A percentile compares a stretch with the other conserved stretches of the same genome.
Conservation (phyloP, 345 rosid genomes). For the Leavenworthia alabamica region DNA sequence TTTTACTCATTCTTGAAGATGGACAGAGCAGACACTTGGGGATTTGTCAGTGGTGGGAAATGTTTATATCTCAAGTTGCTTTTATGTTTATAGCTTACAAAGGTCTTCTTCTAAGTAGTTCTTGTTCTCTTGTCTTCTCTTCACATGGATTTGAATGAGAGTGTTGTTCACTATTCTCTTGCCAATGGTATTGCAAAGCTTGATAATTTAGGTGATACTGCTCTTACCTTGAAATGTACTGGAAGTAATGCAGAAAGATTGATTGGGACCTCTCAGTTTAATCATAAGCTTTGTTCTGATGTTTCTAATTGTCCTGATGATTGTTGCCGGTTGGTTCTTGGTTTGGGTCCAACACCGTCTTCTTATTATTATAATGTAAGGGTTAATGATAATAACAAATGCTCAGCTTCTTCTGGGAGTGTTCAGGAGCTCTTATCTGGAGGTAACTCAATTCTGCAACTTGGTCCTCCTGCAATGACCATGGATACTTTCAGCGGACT, state of each 20-base stretch:
- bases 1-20: constrained; percentile 39
- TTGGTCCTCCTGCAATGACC: constrained; percentile 63
- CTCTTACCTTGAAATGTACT: constrained; percentile 57
- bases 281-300: constrained; percentile 37
- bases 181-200: constrained; percentile 35
- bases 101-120: no score
- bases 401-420: constrained; percentile 25
- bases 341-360: constrained; percentile 81
- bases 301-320: constrained; percentile 52
- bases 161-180: constrained; percentile 33
- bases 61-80: constrained; percentile 29
- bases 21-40: constrained; percentile 87
- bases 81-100: constrained; percentile 27
- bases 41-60: constrained; percentile 84
- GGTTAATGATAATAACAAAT: constrained; percentile 36
- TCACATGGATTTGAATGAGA: constrained; percentile 63
- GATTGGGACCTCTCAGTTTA: constrained; percentile 26
- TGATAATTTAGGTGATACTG: constrained; percentile 60
- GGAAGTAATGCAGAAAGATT: constrained; percentile 38
- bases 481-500: constrained; percentile 37
- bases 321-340: constrained; percentile 80
- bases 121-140: constrained; percentile 18
- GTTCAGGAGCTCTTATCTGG: constrained; percentile 40
- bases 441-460: constrained; percentile 56
- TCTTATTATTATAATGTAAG: constrained; percentile 37